A percentile compares a stretch with the other conserved stretches of the same genome.
These are phyloP conservation scores for Sporothrix phasma DNA, from an alignment of 2,329 filamentous ascomycete species.

Conservation along the genomic window DNA sequence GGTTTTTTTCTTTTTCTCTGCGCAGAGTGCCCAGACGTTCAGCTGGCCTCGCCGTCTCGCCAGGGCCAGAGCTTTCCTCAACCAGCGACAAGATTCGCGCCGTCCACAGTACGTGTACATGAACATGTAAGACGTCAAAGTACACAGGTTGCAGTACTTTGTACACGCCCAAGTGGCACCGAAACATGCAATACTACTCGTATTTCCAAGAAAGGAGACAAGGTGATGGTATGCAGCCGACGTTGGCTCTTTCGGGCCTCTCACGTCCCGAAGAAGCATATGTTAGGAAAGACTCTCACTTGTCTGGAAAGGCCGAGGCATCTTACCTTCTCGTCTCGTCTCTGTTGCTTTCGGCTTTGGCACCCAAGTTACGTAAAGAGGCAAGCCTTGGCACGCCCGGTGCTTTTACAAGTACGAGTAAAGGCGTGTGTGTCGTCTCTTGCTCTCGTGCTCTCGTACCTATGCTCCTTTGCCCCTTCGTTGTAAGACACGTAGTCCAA, in stretches of 20 bases:
- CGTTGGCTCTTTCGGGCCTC: too few species aligned
- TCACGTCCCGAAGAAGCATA: neutral
- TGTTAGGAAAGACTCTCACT: too few species aligned
- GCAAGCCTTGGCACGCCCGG: neutral
- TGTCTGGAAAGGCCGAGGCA: too few species aligned
- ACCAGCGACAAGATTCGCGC: neutral
- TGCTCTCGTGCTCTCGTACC: too few species aligned
- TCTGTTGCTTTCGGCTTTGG: neutral
- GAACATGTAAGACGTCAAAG: too few species aligned
- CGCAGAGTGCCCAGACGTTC: neutral
- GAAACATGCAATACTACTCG: neutral
- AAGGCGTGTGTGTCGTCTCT: too few species aligned
- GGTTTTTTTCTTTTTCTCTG: neutral
- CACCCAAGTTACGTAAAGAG: neutral
- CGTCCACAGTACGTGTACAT: too few species aligned
- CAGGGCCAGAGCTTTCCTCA: neutral
- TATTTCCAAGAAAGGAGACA: neutral
- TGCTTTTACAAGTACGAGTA: neutral
- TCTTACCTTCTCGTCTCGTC: neutral
- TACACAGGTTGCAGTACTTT: too few species aligned
- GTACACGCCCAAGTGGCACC: neutral
- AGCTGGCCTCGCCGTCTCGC: neutral
- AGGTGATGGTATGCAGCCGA: too few species aligned
- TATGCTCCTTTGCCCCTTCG: too few species aligned
- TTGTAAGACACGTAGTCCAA: too few species aligned